Evolutionary conservation across 768 basidiomycete genomes (phyloP), one percentile per base, ranked within the genome.

Genomic region (Pleurotus platypus): DNA sequence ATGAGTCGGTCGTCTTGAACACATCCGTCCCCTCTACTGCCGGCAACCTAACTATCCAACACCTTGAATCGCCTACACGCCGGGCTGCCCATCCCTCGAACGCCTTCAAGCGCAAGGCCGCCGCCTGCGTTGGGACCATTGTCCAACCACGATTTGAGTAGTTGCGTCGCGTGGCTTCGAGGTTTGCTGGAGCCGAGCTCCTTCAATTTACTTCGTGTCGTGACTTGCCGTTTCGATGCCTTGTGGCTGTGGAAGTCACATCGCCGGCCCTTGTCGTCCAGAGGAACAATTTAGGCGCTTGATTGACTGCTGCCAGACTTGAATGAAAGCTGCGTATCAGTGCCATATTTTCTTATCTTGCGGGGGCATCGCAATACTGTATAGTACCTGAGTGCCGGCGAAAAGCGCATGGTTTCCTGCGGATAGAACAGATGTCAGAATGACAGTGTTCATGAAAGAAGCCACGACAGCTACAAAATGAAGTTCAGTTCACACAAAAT

Each of bases 321-420:
- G 55, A 12, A 2, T 30, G 27, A 30, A 30, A 30, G 27, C 27
- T 30, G 27, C 8, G 27, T 30, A 30, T 30, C 27, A 30, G 27
- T 30, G 27, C 27, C 5, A 30, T 6, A 30, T 6, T 30, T 30
- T 30, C 27, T 30, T 30, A 30, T 30, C 6, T 30, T 30, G 27
- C 27, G 27, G 27, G 27, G 27, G 27, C 27, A 7, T 30, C 27
- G 27, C 27, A 67, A 27, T 63, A 75, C 81, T 84, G 64, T 90
- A 91, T 1, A 93, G 78, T 2, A 93, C 87, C 43, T 92, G 81
- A 1, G 90, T 92, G 1, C 92, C 92, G 1, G 92, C 87, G 61
- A 90, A 94, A 20, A 94, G 74, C 0, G 92, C 92, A 64, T 94
- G 92, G 62, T 93, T 93, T 0, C 90, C 91, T 13, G 90, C 92